Conservation (phyloP, 306 rosid species). For the Castanea sativa region DNA sequence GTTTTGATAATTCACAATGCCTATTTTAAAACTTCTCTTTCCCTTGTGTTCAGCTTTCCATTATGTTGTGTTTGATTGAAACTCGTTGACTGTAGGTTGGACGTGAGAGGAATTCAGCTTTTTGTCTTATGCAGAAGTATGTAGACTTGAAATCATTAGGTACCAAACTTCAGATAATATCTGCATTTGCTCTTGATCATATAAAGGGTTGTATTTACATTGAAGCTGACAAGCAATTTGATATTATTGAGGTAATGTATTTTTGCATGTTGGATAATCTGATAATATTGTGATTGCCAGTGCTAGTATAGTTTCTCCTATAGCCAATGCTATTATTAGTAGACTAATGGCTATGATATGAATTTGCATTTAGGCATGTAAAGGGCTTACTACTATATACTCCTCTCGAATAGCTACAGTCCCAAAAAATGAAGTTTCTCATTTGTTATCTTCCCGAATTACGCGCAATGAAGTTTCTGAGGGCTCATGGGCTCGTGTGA, state of each 20-base stretch:
- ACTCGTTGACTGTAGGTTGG: slow-evolving; percentile 64
- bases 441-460: slow-evolving; percentile 51
- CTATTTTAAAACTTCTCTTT: background rate
- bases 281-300: slow-evolving; percentile 3
- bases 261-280: slow-evolving; percentile 2
- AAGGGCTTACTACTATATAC: slow-evolving; percentile 75
- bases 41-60: background rate
- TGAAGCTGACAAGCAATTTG: slow-evolving; percentile 80
- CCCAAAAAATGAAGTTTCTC: slow-evolving; percentile 70
- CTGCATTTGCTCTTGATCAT: slow-evolving; percentile 87
- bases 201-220: slow-evolving; percentile 75
- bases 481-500: slow-evolving; percentile 89
- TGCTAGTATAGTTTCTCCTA: slow-evolving; percentile 1
- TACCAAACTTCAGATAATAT: slow-evolving; percentile 63
- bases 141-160: slow-evolving; percentile 72
- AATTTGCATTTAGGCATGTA: slow-evolving; percentile 61
- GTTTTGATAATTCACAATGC: slow-evolving; percentile 6
- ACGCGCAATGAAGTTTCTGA: slow-evolving; percentile 55
- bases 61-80: slow-evolving; percentile 10
- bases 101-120: slow-evolving; percentile 74
- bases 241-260: slow-evolving; percentile 66
- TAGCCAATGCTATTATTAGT: slow-evolving; percentile 1
- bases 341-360: background rate
- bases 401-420: slow-evolving; percentile 61
- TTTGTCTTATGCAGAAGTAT: slow-evolving; percentile 95